Evolutionary conservation across 169 alveolate genomes (phyloP).

Genomic region (Eimeria acervulina): DNA sequence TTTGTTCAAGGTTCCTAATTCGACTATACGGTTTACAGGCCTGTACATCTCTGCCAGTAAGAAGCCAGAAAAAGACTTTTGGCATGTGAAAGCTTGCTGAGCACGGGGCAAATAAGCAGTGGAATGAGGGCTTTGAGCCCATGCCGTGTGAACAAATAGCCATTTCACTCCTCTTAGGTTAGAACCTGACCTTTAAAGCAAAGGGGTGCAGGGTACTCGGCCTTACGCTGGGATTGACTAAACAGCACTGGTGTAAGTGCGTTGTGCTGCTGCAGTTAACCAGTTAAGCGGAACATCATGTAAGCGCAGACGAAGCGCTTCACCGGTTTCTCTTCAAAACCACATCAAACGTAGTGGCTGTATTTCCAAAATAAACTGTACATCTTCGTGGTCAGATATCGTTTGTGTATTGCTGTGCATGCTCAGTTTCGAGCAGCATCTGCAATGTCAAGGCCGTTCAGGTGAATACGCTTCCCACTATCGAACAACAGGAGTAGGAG

Average conservation of each 20-base stretch:
- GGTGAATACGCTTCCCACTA: neutral
- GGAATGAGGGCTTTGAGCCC: neutral
- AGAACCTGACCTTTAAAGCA: neutral
- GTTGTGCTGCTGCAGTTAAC: slow-evolving; percentile 44
- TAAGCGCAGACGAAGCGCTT: neutral
- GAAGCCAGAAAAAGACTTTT: neutral
- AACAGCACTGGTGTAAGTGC: neutral
- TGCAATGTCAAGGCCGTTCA: slow-evolving; percentile 31
- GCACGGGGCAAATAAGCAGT: neutral
- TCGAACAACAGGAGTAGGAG: neutral
- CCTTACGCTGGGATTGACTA: neutral
- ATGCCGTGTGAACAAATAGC: neutral
- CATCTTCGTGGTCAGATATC: neutral
- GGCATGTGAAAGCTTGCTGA: neutral
- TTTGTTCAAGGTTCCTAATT: neutral
- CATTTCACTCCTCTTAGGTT: neutral
- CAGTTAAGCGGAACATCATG: slow-evolving; percentile 53
- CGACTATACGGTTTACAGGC: neutral
- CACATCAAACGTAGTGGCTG: neutral
- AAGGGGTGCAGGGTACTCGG: neutral
- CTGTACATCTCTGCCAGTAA: slow-evolving; percentile 45
- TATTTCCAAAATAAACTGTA: neutral
- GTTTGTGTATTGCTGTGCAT: neutral
- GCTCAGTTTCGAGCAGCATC: slow-evolving; percentile 50
- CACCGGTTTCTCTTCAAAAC: neutral